Percentiles rank a stretch among this genome's conserved stretches.
Conservation (phyloP, 305 asterid genomes). For the Solanum chacoense region DNA sequence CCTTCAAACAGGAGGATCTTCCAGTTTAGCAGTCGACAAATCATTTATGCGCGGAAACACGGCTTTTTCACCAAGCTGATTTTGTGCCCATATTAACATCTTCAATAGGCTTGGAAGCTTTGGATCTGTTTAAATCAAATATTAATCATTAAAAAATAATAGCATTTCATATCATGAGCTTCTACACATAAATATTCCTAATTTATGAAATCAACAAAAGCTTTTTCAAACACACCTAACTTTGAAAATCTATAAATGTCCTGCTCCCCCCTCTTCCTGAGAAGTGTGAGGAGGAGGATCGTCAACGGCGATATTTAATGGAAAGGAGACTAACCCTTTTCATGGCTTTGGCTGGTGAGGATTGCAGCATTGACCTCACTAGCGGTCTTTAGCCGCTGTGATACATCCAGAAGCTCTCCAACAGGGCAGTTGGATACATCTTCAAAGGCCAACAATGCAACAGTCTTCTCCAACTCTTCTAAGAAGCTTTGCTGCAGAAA, state of each 20-base stretch:
- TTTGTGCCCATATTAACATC: conserved; percentile 76
- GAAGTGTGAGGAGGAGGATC: not conserved
- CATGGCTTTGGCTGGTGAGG: conserved; percentile 53
- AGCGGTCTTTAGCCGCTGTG: conserved; percentile 51
- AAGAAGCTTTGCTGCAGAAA: conserved; percentile 50
- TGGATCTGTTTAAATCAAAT: conserved; percentile 42
- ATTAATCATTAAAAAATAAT: not conserved
- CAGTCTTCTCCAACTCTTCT: conserved; percentile 84
- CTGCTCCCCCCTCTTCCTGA: not conserved
- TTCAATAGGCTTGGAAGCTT: conserved; percentile 87
- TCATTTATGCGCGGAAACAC: conserved; percentile 70
- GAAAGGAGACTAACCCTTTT: conserved; percentile 40
- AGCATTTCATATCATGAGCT: not conserved
- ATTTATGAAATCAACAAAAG: not conserved
- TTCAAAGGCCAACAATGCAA: conserved; percentile 83
- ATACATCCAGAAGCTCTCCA: conserved; percentile 61
- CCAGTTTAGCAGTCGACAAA: conserved; percentile 54
- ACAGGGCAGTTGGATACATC: conserved; percentile 64
- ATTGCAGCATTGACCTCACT: conserved; percentile 52
- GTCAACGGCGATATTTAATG: not conserved
- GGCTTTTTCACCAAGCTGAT: conserved; percentile 73
- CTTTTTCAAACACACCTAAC: not conserved
- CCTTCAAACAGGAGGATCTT: conserved; percentile 49
- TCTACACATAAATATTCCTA: not conserved
- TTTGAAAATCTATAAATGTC: not conserved